Conservation (phyloP, 2,329 filamentous ascomycete genomes). For the Penicillium sp. region DNA sequence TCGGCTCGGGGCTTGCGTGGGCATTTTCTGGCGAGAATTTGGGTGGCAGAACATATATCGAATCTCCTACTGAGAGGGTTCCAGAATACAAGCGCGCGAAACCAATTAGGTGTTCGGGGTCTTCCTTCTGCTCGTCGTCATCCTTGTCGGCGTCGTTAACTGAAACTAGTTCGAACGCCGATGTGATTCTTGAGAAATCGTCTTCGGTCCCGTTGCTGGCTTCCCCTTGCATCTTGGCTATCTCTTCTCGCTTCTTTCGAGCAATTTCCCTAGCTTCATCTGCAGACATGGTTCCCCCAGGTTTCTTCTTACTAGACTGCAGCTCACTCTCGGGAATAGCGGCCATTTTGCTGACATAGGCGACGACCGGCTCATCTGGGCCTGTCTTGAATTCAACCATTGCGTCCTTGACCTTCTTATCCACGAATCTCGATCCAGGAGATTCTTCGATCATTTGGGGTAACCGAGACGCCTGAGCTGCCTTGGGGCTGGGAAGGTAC, state of each 20-base stretch:
- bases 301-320: slow-evolving; percentile 76
- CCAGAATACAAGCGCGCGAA: slow-evolving; percentile 95
- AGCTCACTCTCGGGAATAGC: slow-evolving; percentile 92
- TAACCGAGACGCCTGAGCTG: slow-evolving; percentile 79
- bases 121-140: slow-evolving; percentile 63
- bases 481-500: slow-evolving; percentile 81
- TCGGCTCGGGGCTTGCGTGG: slow-evolving; percentile 72
- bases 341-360: slow-evolving; percentile 98
- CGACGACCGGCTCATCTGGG: slow-evolving; percentile 77
- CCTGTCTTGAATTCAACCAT: slow-evolving; percentile 79
- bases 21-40: slow-evolving; percentile 88
- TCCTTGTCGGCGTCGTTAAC: slow-evolving; percentile 58
- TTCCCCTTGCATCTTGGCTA: slow-evolving; percentile 76
- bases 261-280: slow-evolving; percentile 91
- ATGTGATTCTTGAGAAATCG: slow-evolving; percentile 61
- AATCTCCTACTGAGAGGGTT: slow-evolving; percentile 84
- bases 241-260: slow-evolving; percentile 85
- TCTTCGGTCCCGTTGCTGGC: slow-evolving; percentile 47
- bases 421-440: slow-evolving; percentile 75
- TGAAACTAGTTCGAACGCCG: slow-evolving; percentile 65
- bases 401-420: slow-evolving; percentile 72
- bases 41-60: slow-evolving; percentile 86
- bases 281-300: slow-evolving; percentile 73
- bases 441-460: slow-evolving; percentile 79
- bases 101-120: slow-evolving; percentile 88